phyloP scores from a whole-genome alignment of 1,284 basidiomycete genomes.

The Moesziomyces sp. region DNA sequence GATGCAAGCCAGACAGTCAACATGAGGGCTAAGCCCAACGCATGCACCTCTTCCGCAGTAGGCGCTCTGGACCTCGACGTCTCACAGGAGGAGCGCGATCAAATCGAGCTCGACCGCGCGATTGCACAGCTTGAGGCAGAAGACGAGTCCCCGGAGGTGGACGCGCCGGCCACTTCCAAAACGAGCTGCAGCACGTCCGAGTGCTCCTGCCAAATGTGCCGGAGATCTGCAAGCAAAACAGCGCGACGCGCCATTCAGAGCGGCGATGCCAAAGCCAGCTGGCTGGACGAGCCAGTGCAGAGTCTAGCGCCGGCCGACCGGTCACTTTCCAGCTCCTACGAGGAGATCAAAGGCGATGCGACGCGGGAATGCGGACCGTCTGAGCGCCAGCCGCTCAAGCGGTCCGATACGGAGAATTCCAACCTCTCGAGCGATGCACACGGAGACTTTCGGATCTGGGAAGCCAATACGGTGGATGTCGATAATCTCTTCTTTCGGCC shows the following conservation, averaged over 20 bases:
- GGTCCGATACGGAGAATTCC: slow-evolving; percentile 4
- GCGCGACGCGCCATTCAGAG: not conserved
- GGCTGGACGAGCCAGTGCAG: too few species aligned
- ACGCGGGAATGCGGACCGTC: not conserved
- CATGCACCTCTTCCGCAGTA: not conserved
- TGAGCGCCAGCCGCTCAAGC: not conserved
- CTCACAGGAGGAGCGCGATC: not conserved
- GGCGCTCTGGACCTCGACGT: too few species aligned
- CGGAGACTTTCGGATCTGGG: slow-evolving; percentile 8
- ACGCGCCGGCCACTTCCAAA: not conserved
- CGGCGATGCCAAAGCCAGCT: too few species aligned
- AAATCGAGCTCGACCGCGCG: not conserved
- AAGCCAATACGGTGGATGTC: slow-evolving; percentile 13
- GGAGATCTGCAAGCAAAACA: too few species aligned
- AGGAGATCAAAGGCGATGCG: not conserved
- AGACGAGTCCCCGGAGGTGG: not conserved
- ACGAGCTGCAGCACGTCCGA: slow-evolving; percentile 4
- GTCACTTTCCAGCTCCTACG: not conserved
- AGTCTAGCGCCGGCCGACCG: not conserved
- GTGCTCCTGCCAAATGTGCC: not conserved
- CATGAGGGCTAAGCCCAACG: too few species aligned
- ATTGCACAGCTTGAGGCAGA: not conserved
- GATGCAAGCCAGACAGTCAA: too few species aligned
- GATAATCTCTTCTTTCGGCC: slow-evolving; percentile 36
- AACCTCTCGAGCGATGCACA: slow-evolving; percentile 6